Percentiles rank a stretch among this genome's conserved stretches.
Evolutionary conservation across 2,329 filamentous ascomycete genomes (phyloP).

Genomic region (Cercospora sp.): DNA sequence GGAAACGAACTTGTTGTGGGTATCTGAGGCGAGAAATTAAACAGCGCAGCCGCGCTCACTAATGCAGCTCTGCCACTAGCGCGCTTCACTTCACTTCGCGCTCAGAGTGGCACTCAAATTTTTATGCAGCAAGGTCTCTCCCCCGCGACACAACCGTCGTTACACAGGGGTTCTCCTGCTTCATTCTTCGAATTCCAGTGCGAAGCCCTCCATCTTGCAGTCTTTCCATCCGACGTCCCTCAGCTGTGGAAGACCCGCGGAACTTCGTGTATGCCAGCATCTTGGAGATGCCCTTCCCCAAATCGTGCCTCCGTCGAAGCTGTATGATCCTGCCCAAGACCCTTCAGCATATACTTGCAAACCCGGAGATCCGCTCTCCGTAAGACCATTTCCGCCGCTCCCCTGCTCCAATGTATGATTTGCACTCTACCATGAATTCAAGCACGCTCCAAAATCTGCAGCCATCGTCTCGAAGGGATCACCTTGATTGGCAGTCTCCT

Average conservation of each 20-base stretch:
- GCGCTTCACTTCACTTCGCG: not conserved
- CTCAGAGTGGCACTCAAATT: not conserved
- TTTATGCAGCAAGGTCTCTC: too few relatives aligned
- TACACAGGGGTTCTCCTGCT: not conserved
- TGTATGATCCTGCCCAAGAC: too few relatives aligned
- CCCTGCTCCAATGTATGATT: not conserved
- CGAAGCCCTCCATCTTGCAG: not conserved
- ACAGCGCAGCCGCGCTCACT: not conserved
- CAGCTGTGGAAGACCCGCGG: not conserved
- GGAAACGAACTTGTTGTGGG: too few relatives aligned
- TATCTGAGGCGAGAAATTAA: not conserved
- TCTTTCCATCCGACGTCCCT: too few relatives aligned
- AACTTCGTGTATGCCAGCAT: not conserved
- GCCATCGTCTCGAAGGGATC: not conserved
- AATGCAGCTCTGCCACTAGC: not conserved
- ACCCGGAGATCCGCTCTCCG: too few relatives aligned
- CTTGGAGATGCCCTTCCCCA: not conserved
- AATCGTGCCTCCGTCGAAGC: too few relatives aligned
- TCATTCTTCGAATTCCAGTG: not conserved
- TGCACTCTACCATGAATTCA: not conserved
- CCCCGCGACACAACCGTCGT: not conserved
- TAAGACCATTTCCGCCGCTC: too few relatives aligned
- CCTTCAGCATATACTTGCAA: too few relatives aligned
- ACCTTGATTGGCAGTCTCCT: not conserved
- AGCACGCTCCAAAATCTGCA: not conserved